phyloP scores from a whole-genome alignment of 371 early-diverging fungal species.

The Mortierella sp. region DNA sequence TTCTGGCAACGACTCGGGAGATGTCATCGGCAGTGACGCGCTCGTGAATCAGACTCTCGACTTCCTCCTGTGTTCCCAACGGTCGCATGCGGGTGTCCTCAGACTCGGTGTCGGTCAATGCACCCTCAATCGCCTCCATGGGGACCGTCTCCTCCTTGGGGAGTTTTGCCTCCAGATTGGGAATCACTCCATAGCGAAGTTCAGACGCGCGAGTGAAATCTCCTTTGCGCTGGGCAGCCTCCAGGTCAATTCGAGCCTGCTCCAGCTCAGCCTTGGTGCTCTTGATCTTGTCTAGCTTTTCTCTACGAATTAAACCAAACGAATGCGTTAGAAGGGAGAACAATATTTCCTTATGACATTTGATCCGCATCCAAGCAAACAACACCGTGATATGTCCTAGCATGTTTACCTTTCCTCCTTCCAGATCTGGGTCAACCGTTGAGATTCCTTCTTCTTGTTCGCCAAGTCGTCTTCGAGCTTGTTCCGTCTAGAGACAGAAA shows the following conservation, averaged over 20 bases:
- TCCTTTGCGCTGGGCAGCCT: constrained; percentile 76
- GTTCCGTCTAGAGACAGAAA: constrained; percentile 77
- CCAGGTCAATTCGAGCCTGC: constrained; percentile 82
- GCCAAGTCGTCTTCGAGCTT: constrained; percentile 73
- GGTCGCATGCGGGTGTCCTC: constrained; percentile 29
- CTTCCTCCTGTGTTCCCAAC: constrained; percentile 60
- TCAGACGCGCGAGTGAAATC: constrained; percentile 83
- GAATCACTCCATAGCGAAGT: constrained; percentile 90
- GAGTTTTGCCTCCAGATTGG: constrained; percentile 80
- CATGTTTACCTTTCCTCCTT: constrained; percentile 66
- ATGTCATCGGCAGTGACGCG: constrained; percentile 90
- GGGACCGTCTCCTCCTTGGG: constrained; percentile 64
- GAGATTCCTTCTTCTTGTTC: constrained; percentile 72
- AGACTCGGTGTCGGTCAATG: constrained; percentile 16
- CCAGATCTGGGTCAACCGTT: constrained; percentile 76
- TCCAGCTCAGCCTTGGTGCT: constrained; percentile 77
- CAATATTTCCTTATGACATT: too few species aligned
- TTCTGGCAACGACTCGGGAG: constrained; percentile 85
- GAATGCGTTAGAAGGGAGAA: not conserved
- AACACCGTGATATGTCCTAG: not conserved
- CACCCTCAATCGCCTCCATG: constrained; percentile 31
- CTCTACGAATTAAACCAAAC: constrained; percentile 23
- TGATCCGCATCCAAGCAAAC: constrained; percentile 9
- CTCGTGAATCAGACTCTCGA: constrained; percentile 80
- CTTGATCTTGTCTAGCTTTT: constrained; percentile 80